These are phyloP conservation scores for Ogataea populi-albae DNA, from an alignment of 805 yeast genomes.

Conservation along the genomic window DNA sequence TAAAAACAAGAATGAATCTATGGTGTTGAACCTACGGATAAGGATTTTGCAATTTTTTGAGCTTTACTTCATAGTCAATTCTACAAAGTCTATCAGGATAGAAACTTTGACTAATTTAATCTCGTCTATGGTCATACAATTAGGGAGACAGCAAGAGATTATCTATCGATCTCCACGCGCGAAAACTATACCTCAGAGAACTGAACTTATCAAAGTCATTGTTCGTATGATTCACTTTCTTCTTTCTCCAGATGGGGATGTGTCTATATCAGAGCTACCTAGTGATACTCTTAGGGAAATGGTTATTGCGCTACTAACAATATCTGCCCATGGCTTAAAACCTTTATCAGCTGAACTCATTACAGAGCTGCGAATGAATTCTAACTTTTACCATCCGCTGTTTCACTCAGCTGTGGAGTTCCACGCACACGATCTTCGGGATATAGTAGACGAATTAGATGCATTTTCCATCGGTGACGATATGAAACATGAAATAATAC, in stretches of 20 bases:
- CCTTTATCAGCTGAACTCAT: conserved; percentile 24
- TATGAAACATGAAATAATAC: conserved; percentile 29
- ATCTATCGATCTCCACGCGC: conserved; percentile 46
- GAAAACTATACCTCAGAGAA: conserved; percentile 34
- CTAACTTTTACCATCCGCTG: conserved; percentile 19
- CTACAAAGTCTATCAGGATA: conserved; percentile 16
- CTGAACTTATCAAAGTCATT: conserved; percentile 39
- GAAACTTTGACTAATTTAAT: conserved; percentile 34
- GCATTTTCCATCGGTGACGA: conserved; percentile 21
- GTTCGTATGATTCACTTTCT: conserved; percentile 38
- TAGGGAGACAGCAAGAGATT: conserved; percentile 48
- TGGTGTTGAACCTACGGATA: conserved; percentile 41
- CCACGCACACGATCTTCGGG: conserved; percentile 36
- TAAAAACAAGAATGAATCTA: conserved; percentile 40
- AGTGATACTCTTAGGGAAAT: conserved; percentile 29
- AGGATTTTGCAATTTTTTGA: conserved; percentile 51
- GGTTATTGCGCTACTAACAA: conserved; percentile 29
- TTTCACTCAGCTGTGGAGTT: conserved; percentile 24
- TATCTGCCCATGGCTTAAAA: conserved; percentile 32
- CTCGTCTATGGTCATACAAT: conserved; percentile 39
- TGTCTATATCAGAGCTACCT: conserved; percentile 24
- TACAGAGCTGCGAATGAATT: conserved; percentile 18
- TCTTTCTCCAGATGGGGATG: conserved; percentile 31
- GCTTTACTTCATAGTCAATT: conserved; percentile 34
- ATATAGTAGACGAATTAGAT: conserved; percentile 17